Evolutionary conservation across 306 rosid genomes (phyloP), one percentile per base, ranked within the genome.

Genomic region (Dalbergia cultrata): DNA sequence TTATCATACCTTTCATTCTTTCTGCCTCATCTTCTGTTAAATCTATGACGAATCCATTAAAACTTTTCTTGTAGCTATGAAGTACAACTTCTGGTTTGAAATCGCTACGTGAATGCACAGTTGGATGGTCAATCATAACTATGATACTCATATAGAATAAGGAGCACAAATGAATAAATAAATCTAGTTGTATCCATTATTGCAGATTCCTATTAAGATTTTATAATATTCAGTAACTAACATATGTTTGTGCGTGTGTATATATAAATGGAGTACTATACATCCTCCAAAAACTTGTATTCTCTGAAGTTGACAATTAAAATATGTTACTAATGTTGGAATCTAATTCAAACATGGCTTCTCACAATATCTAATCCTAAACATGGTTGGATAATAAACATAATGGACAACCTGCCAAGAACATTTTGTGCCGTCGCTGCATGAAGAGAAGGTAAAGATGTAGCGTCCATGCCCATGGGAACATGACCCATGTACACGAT

Each of bases 401-500:
- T 13, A 19, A 13, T 54, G 13, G 8, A 6, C 8, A 34, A 83
- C 88, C 85, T 82, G 70, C 81, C 88, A 65, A 81, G 72, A 7
- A 59, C 72, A 50, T 75, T 70, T 78, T 84, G 79, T 45, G 82
- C 78, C 77, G 84, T 74, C 44, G 43, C 54, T 8, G 18, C 59
- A 64, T 87, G 90, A 78, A 69, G 82, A 35, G 77, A 79, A 59
- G 77, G 77, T 16, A 53, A 52, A 41, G 80, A 39, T 34, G 74
- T 12, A 2, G 80, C 31, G 57, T 52, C 67, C 56, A 63, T 11
- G 69, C 74, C 82, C 75, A 57, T 72, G 8, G 78, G 88, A 59
- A 74, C 83, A 34, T 70, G 59, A 3, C 90, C 90, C 86, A 87
- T 57, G 69, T 87, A 87, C 18, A 84, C 86, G 59, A 87, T 78